phyloP scores from a whole-genome alignment of 129 eudicot genomes.

The Solidago caesia region DNA sequence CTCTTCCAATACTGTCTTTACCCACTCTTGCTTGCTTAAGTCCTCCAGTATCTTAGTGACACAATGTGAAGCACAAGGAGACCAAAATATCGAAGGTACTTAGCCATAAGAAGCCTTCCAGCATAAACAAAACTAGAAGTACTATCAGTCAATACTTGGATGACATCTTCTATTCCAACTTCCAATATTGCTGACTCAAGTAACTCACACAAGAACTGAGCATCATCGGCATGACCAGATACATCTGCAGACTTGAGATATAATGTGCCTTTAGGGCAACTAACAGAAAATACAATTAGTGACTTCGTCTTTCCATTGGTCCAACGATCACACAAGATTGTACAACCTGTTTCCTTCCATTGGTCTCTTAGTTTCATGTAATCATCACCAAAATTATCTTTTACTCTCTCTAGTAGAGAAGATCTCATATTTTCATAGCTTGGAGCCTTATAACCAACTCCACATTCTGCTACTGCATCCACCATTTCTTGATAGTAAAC shows the following conservation, averaged over 20 bases:
- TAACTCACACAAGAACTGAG: conserved; percentile 39
- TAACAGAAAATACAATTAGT: conserved; percentile 34
- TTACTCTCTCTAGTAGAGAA: conserved; percentile 30
- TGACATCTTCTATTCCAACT: conserved; percentile 40
- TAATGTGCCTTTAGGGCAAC: conserved; percentile 41
- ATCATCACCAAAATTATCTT: conserved; percentile 32
- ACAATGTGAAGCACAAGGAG: conserved; percentile 48
- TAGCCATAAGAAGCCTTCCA: conserved; percentile 51
- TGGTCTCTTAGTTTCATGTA: conserved; percentile 29
- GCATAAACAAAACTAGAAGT: conserved; percentile 34
- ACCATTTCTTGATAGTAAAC: conserved; percentile 41
- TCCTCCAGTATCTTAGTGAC: conserved; percentile 41
- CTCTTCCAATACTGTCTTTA: conserved; percentile 41
- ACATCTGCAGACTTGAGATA: conserved; percentile 39
- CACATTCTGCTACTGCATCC: conserved; percentile 41
- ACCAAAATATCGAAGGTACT: conserved; percentile 48
- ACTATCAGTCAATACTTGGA: conserved; percentile 46
- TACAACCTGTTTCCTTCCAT: conserved; percentile 48
- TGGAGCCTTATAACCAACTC: conserved; percentile 43
- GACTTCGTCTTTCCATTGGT: conserved; percentile 12
- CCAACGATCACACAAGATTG: conserved; percentile 42
- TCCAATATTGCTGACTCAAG: conserved; percentile 38
- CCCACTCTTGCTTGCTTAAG: conserved; percentile 40
- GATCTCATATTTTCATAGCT: conserved; percentile 35
- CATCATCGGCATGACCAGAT: conserved; percentile 41